These are phyloP conservation scores for Arabidopsis lyrata DNA, from an alignment of 441 rosid species.

Conservation along the genomic window DNA sequence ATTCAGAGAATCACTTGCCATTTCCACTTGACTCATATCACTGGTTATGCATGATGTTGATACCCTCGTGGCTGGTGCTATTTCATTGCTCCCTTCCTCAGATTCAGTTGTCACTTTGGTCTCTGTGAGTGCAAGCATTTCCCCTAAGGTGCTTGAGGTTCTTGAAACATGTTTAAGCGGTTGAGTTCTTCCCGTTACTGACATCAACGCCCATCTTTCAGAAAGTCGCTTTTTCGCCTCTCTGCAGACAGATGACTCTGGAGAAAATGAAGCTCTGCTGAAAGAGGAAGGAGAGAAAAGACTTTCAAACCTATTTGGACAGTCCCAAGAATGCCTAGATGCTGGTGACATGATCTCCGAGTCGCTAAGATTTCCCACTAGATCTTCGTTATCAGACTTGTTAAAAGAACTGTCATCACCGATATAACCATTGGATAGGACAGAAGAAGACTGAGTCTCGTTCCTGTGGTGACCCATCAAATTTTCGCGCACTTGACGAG, in stretches of 20 bases:
- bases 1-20: constrained; percentile 54
- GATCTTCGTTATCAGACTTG: constrained; percentile 75
- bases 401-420: constrained; percentile 81
- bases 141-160: constrained; percentile 95
- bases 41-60: constrained; percentile 62
- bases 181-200: constrained; percentile 60
- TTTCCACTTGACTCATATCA: constrained; percentile 54
- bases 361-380: constrained; percentile 71
- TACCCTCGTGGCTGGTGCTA: constrained; percentile 55
- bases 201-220: constrained; percentile 96
- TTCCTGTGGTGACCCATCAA: constrained; percentile 68
- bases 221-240: constrained; percentile 96
- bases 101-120: constrained; percentile 51
- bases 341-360: constrained; percentile 81
- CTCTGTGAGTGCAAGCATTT: constrained; percentile 96
- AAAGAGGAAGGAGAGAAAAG: constrained; percentile 74
- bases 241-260: constrained; percentile 92
- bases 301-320: constrained; percentile 72
- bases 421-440: constrained; percentile 76
- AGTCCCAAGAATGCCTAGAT: constrained; percentile 89
- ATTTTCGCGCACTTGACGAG: constrained; percentile 57
- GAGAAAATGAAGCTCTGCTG: constrained; percentile 79
- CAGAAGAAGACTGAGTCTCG: constrained; percentile 79
- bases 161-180: constrained; percentile 61
- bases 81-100: constrained; percentile 46